Evolutionary conservation across 805 yeast genomes (phyloP), one percentile per base, ranked within the genome.

Genomic region (Kodamaea kaohsiungensis): DNA sequence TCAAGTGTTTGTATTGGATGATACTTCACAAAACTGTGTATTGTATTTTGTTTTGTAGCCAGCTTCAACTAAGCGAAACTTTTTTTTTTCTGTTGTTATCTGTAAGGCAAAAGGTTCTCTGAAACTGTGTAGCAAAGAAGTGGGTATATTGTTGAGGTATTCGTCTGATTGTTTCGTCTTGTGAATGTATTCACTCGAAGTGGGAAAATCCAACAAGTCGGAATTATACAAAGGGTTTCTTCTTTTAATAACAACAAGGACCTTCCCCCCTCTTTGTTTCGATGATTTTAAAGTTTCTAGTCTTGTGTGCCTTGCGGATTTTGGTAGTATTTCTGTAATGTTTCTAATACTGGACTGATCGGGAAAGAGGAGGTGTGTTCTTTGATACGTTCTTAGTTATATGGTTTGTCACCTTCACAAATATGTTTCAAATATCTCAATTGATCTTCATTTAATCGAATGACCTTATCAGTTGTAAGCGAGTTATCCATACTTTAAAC

Each of bases 331-430:
- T 16, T 17, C 45, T 40, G 45, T 17, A 16, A 19, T 40, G 25
- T 17, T 40, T 40, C 19, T 19, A 40, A 30, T 30, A 30, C 35
- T 30, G 35, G 35, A 30, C 35, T 30, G 45, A 15, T 40, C 12
- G 45, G 45, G 45, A 40, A 40, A 40, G 45, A 16, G 45, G 45
- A 40, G 45, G 45, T 40, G 45, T 10, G 45, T 40, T 40, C 45
- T 15, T 12, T 40, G 25, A 17, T 40, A 22, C 25, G 7, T 40
- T 7, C 25, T 7, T 4, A 17, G 25, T 22, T 17, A n/a, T 2
- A 40, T 40, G 45, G 45, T 40, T 40, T 16, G 45, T 16, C 25
- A 40, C 45, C 25, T 19, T 17, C n/a, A n/a, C 45, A 19, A 40
- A 19, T 6, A 17, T 40, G 45, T 40, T 40, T 40, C 45, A 40